Percentiles rank a stretch among this genome's conserved stretches.
These are phyloP conservation scores for Sequoiadendron giganteum DNA, from an alignment of 75 land plant genomes.

Conservation along the genomic window DNA sequence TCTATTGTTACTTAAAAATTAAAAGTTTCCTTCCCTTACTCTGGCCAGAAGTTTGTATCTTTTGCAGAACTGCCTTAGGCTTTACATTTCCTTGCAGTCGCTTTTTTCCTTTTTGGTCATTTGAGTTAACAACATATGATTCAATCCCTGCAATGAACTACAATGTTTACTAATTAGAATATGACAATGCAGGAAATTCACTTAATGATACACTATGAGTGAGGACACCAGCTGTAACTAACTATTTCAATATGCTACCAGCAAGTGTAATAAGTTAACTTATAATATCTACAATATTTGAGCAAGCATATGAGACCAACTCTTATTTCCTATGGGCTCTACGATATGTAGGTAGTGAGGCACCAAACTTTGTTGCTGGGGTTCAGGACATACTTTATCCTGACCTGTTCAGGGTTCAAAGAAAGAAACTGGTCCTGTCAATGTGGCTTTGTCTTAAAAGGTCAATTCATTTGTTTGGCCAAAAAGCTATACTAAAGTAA, in stretches of 20 bases:
- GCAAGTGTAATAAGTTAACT: background rate
- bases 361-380: too few relatives aligned
- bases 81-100: constrained; percentile 77
- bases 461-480: background rate
- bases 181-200: background rate
- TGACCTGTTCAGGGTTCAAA: background rate
- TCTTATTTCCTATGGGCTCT: too few relatives aligned
- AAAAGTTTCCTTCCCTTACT: constrained; percentile 8
- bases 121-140: constrained; percentile 16
- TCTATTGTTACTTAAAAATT: too few relatives aligned
- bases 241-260: background rate
- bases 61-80: constrained; percentile 63
- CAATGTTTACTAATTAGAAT: background rate
- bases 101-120: constrained; percentile 62
- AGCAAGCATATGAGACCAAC: too few relatives aligned
- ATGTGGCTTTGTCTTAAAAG: background rate
- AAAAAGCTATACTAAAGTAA: background rate
- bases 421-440: background rate
- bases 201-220: background rate
- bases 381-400: too few relatives aligned
- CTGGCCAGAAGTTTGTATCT: constrained; percentile 63
- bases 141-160: constrained; percentile 21
- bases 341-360: too few relatives aligned
- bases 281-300: too few relatives aligned
- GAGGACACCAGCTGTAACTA: background rate